Conservation (phyloP, 2,329 filamentous ascomycete genomes). For the Plenodomus tracheiphilus region DNA sequence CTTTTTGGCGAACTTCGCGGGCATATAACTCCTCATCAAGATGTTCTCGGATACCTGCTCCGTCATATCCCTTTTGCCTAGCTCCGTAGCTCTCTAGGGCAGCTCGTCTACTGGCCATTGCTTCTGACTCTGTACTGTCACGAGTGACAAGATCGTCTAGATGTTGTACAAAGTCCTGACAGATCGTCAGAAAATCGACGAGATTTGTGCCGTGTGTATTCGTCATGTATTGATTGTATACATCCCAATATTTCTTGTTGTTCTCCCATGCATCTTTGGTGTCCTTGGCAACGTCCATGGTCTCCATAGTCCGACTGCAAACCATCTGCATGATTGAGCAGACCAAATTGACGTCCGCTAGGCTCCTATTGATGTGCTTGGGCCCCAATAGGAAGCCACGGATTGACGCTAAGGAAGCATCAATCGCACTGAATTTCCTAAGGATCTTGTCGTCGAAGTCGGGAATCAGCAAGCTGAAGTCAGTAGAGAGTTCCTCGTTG, state of each 20-base stretch:
- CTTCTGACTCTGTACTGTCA: constrained; percentile 13
- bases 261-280: constrained; percentile 2
- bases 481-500: constrained; percentile 11
- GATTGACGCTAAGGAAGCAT: constrained; percentile 18
- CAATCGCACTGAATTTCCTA: constrained; percentile 18
- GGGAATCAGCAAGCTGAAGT: constrained; percentile 15
- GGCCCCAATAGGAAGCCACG: constrained; percentile 13
- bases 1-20: constrained; percentile 25
- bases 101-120: constrained; percentile 25
- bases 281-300: constrained; percentile 24
- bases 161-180: constrained; percentile 24
- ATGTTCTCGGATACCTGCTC: constrained; percentile 16
- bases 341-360: constrained; percentile 26
- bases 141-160: constrained; percentile 22
- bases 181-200: constrained; percentile 20
- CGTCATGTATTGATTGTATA: constrained; percentile 27
- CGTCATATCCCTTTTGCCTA: constrained; percentile 18
- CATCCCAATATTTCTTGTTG: constrained; percentile 25
- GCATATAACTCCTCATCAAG: constrained; percentile 32
- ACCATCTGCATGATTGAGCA: constrained; percentile 27
- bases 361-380: constrained; percentile 5
- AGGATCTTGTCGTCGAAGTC: constrained; percentile 20
- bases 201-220: constrained; percentile 20
- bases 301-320: constrained; percentile 26
- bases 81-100: constrained; percentile 22